These are phyloP conservation scores for Chaetomium strumarium DNA, from an alignment of 2,329 filamentous ascomycete species.

Conservation along the genomic window DNA sequence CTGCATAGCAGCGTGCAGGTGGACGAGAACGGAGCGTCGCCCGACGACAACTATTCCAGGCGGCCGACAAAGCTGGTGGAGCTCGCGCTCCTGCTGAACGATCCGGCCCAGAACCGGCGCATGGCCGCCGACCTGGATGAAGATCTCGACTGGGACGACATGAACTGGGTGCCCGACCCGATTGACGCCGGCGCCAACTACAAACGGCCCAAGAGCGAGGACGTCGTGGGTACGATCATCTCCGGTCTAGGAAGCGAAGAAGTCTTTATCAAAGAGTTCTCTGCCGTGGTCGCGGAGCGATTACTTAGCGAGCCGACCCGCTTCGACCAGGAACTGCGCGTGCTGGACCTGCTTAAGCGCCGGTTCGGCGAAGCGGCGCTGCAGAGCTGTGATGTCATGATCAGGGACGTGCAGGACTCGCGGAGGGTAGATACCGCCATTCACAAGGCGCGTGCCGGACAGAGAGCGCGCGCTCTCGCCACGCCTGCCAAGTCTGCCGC, in stretches of 20 bases:
- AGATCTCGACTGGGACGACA: slow-evolving; percentile 83
- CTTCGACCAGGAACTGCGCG: slow-evolving; percentile 74
- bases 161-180: slow-evolving; percentile 89
- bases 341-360: slow-evolving; percentile 80
- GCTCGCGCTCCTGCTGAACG: slow-evolving; percentile 60
- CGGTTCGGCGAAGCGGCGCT: slow-evolving; percentile 80
- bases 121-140: slow-evolving; percentile 46
- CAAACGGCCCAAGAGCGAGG: slow-evolving; percentile 78
- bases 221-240: slow-evolving; percentile 85
- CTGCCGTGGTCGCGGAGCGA: slow-evolving; percentile 80
- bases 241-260: slow-evolving; percentile 84
- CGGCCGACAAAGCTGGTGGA: slow-evolving; percentile 51
- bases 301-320: slow-evolving; percentile 55
- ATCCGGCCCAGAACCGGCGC: slow-evolving; percentile 50
- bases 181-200: slow-evolving; percentile 91
- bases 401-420: slow-evolving; percentile 86
- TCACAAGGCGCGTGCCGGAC: slow-evolving; percentile 37
- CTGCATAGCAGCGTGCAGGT: slow-evolving; percentile 8
- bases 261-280: slow-evolving; percentile 89
- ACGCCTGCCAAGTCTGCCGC: background rate
- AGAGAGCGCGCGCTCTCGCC: background rate
- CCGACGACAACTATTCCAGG: background rate
- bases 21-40: background rate
- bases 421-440: slow-evolving; percentile 65
- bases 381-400: slow-evolving; percentile 95